Base-by-base conservation (phyloP, 768 basidiomycete genomes). In the Lentinula edodes region DNA sequence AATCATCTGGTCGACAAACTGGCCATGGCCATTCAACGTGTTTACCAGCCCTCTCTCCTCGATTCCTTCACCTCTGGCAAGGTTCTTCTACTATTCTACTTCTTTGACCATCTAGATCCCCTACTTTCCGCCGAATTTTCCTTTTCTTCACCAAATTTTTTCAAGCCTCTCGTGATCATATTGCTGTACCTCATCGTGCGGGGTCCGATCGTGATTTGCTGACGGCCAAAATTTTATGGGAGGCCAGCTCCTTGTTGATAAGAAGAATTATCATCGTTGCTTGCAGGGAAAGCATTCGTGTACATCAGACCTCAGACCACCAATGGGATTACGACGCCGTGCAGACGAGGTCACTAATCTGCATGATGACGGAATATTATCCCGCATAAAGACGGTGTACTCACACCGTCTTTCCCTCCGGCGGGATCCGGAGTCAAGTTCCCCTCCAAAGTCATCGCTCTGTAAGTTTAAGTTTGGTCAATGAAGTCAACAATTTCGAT, bases 361-460 rank as follows among this genome's bases (percentile, higher is more conserved):
- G 38, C 15, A 46, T 48, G 7, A 39, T 9, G 2, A 10, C n/a
- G 41, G 39, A 20, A 20, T 20, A 41, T 38, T 42, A 23, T 16
- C 41, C 39, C 18, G 36, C 10, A 15, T 0, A 1, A 42, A 6
- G 42, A n/a, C 35, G 12, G 32, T 38, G n/a, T 13, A 73, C 76
- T n/a, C 56, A 82, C 81, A 60, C 73, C 66, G 67, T 86, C 84
- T 55, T 83, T 83, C 53, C 87, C 88, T n/a, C n/a, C n/a, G n/a
- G n/a, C n/a, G n/a, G n/a, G n/a, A n/a, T 64, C 86, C 84, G 18
- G 86, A 81, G 69, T 90, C 86, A 46, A 89, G 79, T 71, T 90
- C 89, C 48, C 89, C 89, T 66, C 90, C 89, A 41, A 64, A 78
- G 66, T 90, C 89, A n/a, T 61, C 68, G 0, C 65, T 6, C 1